Evolutionary conservation across 345 rosid genomes (phyloP).

Genomic region (Eucalyptus regnans): DNA sequence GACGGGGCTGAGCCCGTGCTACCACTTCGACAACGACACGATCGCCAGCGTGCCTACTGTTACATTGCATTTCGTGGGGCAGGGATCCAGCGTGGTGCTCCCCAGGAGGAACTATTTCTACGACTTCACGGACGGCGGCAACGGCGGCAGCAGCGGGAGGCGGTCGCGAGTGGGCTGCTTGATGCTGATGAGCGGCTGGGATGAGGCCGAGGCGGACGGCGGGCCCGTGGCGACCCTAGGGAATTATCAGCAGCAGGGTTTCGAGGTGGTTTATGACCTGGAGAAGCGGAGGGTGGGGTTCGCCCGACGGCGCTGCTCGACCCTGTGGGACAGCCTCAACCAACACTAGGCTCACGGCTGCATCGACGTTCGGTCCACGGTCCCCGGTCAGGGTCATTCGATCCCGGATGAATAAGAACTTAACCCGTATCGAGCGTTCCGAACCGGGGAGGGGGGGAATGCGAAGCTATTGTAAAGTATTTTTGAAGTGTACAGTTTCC

Average conservation of each 20-base stretch:
- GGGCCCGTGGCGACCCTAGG: conserved; percentile 82
- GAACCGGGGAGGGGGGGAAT: not conserved
- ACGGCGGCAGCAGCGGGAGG: conserved; percentile 14
- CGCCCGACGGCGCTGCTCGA: conserved; percentile 71
- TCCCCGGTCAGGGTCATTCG: not conserved
- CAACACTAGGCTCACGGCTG: conserved; percentile 4
- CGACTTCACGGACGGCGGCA: conserved; percentile 56
- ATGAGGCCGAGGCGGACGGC: conserved; percentile 55
- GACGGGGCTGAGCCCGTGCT: conserved; percentile 76
- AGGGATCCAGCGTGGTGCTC: conserved; percentile 51
- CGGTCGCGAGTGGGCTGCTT: conserved; percentile 64
- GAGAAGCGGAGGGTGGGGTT: conserved; percentile 68
- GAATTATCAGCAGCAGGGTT: conserved; percentile 93
- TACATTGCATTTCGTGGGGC: conserved; percentile 61
- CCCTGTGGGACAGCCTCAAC: conserved; percentile 69
- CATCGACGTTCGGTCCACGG: not conserved
- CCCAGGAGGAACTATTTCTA: conserved; percentile 76
- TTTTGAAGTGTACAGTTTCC: not conserved
- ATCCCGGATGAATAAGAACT: not conserved
- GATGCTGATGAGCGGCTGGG: conserved; percentile 94
- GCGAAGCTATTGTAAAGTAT: not conserved
- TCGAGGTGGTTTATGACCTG: conserved; percentile 88
- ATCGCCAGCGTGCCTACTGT: conserved; percentile 37
- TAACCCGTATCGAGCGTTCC: not conserved
- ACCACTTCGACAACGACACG: conserved; percentile 19